Percentiles rank a stretch among this genome's conserved stretches.
Conservation (phyloP, 2,329 filamentous ascomycete genomes). For the Tolypocladium paradoxum region DNA sequence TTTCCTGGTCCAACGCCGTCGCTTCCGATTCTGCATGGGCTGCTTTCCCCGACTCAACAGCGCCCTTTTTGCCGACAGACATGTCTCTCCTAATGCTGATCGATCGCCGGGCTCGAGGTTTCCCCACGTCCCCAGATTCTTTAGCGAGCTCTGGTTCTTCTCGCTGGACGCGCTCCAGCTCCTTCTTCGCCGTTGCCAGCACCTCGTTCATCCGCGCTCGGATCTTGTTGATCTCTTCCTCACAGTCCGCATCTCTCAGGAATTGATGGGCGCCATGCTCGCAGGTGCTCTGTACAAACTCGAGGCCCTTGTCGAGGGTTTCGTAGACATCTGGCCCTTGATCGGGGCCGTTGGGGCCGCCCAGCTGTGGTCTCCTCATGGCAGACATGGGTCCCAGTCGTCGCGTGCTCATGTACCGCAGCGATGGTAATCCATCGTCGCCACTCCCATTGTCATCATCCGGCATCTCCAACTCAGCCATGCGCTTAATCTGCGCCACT, state of each 20-base stretch:
- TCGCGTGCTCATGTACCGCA: constrained; percentile 28
- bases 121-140: constrained; percentile 26
- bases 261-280: constrained; percentile 85
- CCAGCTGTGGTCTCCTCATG: constrained; percentile 14
- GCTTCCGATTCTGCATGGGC: constrained; percentile 12
- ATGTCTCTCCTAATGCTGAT: constrained; percentile 41
- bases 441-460: constrained; percentile 32
- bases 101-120: constrained; percentile 38
- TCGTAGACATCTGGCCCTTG: constrained; percentile 49
- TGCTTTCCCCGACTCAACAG: constrained; percentile 12
- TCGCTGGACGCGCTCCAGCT: constrained; percentile 44
- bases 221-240: constrained; percentile 62
- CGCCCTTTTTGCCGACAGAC: constrained; percentile 17
- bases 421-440: constrained; percentile 26
- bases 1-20: constrained; percentile 5
- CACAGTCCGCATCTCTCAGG: constrained; percentile 76
- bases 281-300: constrained; percentile 69
- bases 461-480: constrained; percentile 48
- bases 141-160: constrained; percentile 38
- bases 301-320: constrained; percentile 64
- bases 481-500: constrained; percentile 52
- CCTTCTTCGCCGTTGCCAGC: constrained; percentile 46
- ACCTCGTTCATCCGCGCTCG: constrained; percentile 54
- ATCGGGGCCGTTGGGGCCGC: constrained; percentile 10
- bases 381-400: constrained; percentile 18